Percentiles rank a stretch among this genome's conserved stretches.
Evolutionary conservation across 2,329 filamentous ascomycete species (phyloP).

Genomic region (Acrocalymma vagum): DNA sequence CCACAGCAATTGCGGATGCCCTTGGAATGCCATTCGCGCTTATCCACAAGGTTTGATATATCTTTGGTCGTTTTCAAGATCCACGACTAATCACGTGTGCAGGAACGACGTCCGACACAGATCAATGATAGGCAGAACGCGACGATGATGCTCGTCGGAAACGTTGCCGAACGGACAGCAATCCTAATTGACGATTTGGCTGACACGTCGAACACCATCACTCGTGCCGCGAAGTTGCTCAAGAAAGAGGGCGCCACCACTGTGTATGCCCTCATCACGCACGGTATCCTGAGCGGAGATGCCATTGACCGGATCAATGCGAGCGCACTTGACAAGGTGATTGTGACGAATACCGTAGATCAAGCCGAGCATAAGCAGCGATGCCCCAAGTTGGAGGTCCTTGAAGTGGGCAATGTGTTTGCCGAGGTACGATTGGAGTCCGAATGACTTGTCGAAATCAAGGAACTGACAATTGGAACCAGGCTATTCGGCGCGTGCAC

Average conservation of each 20-base stretch:
- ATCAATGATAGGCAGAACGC: conserved; percentile 82
- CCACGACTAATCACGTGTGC: conserved; percentile 11
- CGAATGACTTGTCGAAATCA: not conserved
- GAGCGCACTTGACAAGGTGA: conserved; percentile 88
- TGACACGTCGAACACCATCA: conserved; percentile 97
- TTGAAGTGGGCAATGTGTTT: conserved; percentile 89
- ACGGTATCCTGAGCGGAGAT: conserved; percentile 94
- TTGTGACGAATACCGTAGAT: conserved; percentile 95
- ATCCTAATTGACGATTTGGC: conserved; percentile 95
- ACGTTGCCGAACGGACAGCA: conserved; percentile 80
- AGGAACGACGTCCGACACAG: conserved; percentile 89
- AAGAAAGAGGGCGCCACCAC: conserved; percentile 91
- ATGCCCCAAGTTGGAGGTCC: conserved; percentile 88
- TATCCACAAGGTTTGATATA: conserved; percentile 85
- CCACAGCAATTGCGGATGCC: conserved; percentile 92
- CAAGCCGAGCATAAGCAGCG: conserved; percentile 80
- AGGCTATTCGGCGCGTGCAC: conserved; percentile 92
- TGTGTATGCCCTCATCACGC: conserved; percentile 92
- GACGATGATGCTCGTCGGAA: conserved; percentile 94
- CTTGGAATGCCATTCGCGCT: conserved; percentile 95
- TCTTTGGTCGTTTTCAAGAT: conserved; percentile 1
- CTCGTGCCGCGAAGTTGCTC: conserved; percentile 92
- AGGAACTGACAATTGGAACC: conserved; percentile 25
- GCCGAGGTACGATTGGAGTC: conserved; percentile 70
- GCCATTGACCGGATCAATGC: conserved; percentile 94